These are phyloP conservation scores for Dunaliella sp. DNA, from an alignment of 139 green algal genomes.

Conservation along the genomic window DNA sequence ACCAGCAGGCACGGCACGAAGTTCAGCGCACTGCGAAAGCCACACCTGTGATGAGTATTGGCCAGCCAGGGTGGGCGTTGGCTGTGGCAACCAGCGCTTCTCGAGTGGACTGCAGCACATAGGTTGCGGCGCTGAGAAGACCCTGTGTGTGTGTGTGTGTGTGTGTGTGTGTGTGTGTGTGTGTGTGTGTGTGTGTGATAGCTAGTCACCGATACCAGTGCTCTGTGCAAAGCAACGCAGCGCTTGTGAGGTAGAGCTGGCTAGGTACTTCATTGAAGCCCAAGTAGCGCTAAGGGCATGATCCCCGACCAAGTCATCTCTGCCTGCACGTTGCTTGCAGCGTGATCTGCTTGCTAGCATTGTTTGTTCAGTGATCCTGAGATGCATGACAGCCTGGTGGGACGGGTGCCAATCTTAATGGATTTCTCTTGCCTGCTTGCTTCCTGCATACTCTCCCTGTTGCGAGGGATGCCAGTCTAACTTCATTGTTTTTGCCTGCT, in stretches of 20 bases:
- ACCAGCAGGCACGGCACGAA: no score
- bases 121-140: conserved; percentile 49
- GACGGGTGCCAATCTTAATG: neutral
- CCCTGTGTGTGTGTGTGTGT: conserved; percentile 52
- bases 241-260: neutral
- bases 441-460: neutral
- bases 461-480: neutral
- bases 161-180: conserved; percentile 19
- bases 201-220: no score
- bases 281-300: neutral
- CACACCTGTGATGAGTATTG: conserved; percentile 52
- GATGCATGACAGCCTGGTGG: neutral
- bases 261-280: neutral
- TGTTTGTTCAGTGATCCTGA: neutral
- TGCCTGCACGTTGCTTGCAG: neutral
- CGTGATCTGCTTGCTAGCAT: neutral
- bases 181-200: neutral
- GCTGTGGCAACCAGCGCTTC: conserved; percentile 36
- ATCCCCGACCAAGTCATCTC: neutral
- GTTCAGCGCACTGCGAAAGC: neutral
- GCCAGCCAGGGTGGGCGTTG: conserved; percentile 42
- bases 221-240: no score
- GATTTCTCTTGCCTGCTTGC: neutral
- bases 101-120: conserved; percentile 47
- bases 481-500: neutral